Conservation (phyloP, 208 protist species). For the Naegleria lovaniensis region DNA sequence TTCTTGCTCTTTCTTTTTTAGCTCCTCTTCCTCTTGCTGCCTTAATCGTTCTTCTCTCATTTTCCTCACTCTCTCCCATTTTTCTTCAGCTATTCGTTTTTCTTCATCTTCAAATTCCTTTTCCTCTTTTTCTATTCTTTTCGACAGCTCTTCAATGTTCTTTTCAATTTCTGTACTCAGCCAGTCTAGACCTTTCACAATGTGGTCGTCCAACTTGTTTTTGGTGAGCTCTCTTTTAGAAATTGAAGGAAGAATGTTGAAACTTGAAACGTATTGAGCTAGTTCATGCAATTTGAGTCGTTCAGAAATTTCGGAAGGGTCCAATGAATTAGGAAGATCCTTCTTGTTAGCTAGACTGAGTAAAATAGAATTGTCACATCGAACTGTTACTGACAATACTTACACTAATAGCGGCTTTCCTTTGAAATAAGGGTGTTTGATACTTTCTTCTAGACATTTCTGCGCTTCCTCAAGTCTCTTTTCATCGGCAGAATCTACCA, state of each 20-base stretch:
- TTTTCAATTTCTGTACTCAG: neutral
- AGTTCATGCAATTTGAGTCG: neutral
- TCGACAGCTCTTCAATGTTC: neutral
- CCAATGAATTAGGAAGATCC: neutral
- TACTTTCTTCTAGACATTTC: neutral
- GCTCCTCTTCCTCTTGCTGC: neutral
- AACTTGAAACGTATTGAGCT: neutral
- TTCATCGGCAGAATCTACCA: slow-evolving; percentile 26
- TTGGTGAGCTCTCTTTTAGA: neutral
- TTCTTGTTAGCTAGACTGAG: slow-evolving; percentile 5
- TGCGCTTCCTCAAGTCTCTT: slow-evolving; percentile 16
- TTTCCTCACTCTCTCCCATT: neutral
- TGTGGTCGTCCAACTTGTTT: neutral
- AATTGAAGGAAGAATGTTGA: slow-evolving; percentile 11
- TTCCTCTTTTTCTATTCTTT: slow-evolving; percentile 18
- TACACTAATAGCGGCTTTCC: neutral
- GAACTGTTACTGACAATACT: too few species aligned
- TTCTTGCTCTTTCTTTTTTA: neutral
- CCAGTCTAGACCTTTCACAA: neutral
- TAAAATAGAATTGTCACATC: neutral
- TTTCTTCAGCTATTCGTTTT: neutral
- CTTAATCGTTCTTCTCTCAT: neutral
- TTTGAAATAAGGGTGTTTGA: neutral
- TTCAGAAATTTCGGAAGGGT: neutral
- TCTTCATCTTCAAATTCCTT: neutral